Base-by-base conservation (phyloP, 768 basidiomycete species). In the Boletus patriciae region DNA sequence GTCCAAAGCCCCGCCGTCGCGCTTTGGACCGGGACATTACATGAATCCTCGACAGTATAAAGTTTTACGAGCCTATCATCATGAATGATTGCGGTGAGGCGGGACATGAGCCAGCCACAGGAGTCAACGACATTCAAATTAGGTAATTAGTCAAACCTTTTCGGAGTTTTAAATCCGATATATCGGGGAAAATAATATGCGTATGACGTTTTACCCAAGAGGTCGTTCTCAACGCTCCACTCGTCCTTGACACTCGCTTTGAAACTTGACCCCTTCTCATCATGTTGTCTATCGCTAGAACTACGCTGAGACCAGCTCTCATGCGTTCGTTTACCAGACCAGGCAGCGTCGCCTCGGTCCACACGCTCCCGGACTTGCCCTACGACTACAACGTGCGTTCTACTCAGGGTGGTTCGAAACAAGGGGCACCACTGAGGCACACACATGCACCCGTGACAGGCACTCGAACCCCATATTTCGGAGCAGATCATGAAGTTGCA, bases 401-500 rank as follows among this genome's bases (percentile, higher is more conserved):
- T 6, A n/a, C 19, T 16, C 12, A 18, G 45, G 18, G 19, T 16
- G 6, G 18, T 4, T 15, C 42, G 31, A 31, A 31, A 31, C 31
- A 31, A 31, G 31, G 31, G 31, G 10, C 38, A 29, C 31, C 19
- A 37, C 51, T 50, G 52, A 59, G 21, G 15, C 36, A 38, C 46
- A 21, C n/a, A 10, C 23, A 15, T 27, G 8, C 16, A 21, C 13
- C 8, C 18, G 18, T n/a, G n/a, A 50, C 43, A 88, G 87, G 92
- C 93, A 11, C 86, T 98, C 62, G 94, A 98, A 76, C 96, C 96
- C 11, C 81, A 87, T 66, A 95, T 99, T 73, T 90, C 90, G 2
- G 80, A 84, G 63, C 83, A 94, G 70, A 98, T 99, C 60, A 98
- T 98, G 95, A 85, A 80, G 52, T 78, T 98, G 55, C 96, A 97